Evolutionary conservation across 495 filamentous ascomycete genomes (phyloP).

Genomic region (Physcia stellaris): DNA sequence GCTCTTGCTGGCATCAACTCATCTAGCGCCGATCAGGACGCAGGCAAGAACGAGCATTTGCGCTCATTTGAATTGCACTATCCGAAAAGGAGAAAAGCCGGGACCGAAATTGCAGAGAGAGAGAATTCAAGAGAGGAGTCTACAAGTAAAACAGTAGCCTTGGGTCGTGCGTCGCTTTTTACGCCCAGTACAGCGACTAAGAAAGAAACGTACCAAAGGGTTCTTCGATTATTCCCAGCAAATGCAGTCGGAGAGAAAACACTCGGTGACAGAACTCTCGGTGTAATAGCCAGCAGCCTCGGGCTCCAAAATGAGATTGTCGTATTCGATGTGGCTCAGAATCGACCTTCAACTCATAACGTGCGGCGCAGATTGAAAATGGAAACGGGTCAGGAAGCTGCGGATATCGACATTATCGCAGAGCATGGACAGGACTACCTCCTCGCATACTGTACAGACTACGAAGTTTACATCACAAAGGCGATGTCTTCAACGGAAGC

Average conservation of each 20-base stretch:
- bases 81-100: constrained; percentile 22
- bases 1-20: constrained; percentile 84
- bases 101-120: constrained; percentile 16
- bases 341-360: constrained; percentile 40
- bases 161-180: constrained; percentile 43
- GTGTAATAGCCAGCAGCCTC: constrained; percentile 61
- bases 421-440: constrained; percentile 38
- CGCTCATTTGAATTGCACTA: constrained; percentile 57
- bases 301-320: constrained; percentile 64
- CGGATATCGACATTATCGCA: constrained; percentile 66
- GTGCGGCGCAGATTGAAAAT: constrained; percentile 54
- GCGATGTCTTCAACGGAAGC: constrained; percentile 23
- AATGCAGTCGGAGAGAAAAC: constrained; percentile 27
- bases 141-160: constrained; percentile 20
- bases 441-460: constrained; percentile 67
- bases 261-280: constrained; percentile 42
- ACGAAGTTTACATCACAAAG: constrained; percentile 46
- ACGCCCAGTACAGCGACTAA: constrained; percentile 33
- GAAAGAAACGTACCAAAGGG: constrained; percentile 64
- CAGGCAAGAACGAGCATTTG: constrained; percentile 78
- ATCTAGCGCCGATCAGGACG: constrained; percentile 48
- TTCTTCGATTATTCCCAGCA: constrained; percentile 56
- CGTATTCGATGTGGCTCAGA: constrained; percentile 53
- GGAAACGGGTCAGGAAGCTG: constrained; percentile 50
- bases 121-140: constrained; percentile 13